A percentile compares a stretch with the other conserved stretches of the same genome.
Conservation (phyloP, 2,329 filamentous ascomycete genomes). For the Colletotrichum filicis region DNA sequence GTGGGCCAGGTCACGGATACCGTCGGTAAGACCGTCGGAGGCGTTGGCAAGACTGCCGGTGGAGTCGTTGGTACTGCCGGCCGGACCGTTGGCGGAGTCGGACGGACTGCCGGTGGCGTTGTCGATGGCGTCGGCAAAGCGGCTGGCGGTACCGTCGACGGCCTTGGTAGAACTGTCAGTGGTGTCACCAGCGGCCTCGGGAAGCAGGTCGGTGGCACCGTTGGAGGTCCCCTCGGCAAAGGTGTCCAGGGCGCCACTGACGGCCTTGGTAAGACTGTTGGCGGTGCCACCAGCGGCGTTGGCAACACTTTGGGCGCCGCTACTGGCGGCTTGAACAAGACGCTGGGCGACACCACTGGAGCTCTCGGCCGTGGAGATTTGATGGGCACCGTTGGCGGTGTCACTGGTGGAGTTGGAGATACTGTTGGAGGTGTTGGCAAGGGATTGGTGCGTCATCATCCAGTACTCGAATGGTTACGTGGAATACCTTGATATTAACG, state of each 20-base stretch:
- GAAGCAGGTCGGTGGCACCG: constrained; percentile 11
- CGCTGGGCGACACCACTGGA: constrained; percentile 18
- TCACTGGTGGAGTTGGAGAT: constrained; percentile 19
- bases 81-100: constrained; percentile 4
- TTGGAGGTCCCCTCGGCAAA: constrained; percentile 17
- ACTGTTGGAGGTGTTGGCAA: constrained; percentile 32
- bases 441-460: constrained; percentile 16
- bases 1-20: constrained; percentile 18
- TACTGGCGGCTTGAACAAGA: constrained; percentile 21
- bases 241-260: constrained; percentile 9
- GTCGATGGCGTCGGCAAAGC: constrained; percentile 15
- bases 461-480: neutral
- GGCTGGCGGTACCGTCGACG: constrained; percentile 8
- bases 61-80: constrained; percentile 16
- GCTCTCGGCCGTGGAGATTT: constrained; percentile 25
- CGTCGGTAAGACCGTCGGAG: constrained; percentile 20
- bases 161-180: constrained; percentile 7
- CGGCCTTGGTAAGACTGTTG: constrained; percentile 17
- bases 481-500: neutral
- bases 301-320: constrained; percentile 26
- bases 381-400: constrained; percentile 24
- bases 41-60: constrained; percentile 9
- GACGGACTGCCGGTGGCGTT: neutral
- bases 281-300: constrained; percentile 19
- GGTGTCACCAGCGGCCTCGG: constrained; percentile 17